phyloP scores from a whole-genome alignment of 768 basidiomycete species.

The Ramaria sp. region DNA sequence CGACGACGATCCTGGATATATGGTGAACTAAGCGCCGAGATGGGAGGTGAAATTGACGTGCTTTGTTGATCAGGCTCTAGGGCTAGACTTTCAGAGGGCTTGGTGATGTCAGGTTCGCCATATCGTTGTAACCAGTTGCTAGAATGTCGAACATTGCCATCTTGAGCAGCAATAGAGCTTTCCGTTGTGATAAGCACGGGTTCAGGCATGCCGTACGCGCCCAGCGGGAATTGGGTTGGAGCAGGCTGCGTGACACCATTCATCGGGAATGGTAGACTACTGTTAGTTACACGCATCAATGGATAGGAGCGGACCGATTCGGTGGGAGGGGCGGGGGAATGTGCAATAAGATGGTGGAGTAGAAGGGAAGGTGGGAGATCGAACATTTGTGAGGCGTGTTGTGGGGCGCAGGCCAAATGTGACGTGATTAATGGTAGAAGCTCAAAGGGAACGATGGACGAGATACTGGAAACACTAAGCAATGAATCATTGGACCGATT shows the following conservation, averaged over 20 bases:
- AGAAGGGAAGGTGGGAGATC: conserved; percentile 33
- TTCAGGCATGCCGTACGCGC: background rate
- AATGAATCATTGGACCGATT: background rate
- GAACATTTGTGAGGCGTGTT: conserved; percentile 32
- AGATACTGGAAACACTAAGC: conserved; percentile 34
- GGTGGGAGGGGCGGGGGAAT: background rate
- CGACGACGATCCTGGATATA: background rate
- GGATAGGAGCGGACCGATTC: conserved; percentile 1
- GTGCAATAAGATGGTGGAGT: conserved; percentile 24
- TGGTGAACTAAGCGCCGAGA: background rate
- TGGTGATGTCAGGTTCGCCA: background rate
- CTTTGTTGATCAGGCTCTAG: background rate
- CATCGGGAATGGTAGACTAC: background rate
- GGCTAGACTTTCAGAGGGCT: background rate
- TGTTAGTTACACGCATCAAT: background rate
- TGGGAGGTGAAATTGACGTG: background rate
- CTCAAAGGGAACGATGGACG: conserved; percentile 51
- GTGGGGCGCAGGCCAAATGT: conserved; percentile 22
- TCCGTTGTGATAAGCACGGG: background rate
- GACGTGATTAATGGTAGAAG: conserved; percentile 43
- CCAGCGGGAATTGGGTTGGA: background rate
- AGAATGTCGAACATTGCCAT: background rate
- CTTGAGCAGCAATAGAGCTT: background rate
- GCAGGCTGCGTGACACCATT: background rate
- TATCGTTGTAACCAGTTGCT: background rate